Base-by-base conservation (phyloP, 192 early-diverging fungal genomes). In the Phycomyces blakesleeanus region DNA sequence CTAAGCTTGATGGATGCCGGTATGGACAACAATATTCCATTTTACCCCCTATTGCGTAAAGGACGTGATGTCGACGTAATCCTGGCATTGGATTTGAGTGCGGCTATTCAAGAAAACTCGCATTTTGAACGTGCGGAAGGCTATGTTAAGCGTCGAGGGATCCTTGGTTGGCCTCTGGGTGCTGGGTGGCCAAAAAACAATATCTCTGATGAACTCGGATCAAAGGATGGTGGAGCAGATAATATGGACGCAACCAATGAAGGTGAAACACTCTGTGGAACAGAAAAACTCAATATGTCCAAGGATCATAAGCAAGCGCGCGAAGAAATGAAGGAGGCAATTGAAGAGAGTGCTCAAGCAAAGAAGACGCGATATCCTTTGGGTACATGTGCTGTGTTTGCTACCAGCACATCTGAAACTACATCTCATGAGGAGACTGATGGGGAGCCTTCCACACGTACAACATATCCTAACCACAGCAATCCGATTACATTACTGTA, bases 1-100 rank as follows among this genome's bases (percentile, higher is more conserved):
- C 63, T 88, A 24, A 82, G 79, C 25, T 68, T 91, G 20, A 86
- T 87, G 73, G 91, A 92, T 73, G 89, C 88, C 12, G 91, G 87
- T 7, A 77, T 86, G 70, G 82, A 89, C 39, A 93, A 93, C 62
- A 91, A 93, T 64, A 68, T 89, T 34, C 88, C 91, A 0, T 79
- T 93, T 50, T 87, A 90, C 22, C 85, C 89, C 7, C 57, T 93
- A 15, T 64, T 87, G 34, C 73, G 89, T 6, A 76, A 81, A 1
- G 86, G 85, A 6, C 81, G 91, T 14, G 59, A 75, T 24, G 81
- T 91, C 1, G 91, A 93, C 71, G 74, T 89, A 20, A 78, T 89
- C 7, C 59, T 93, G 12, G 81, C 84, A 12, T 78, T 93, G 24
- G 91, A 93, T 66, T 75, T 83, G 24, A 86, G 85, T 57, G 86